Evolutionary conservation across 1,284 basidiomycete genomes (phyloP), one percentile per base, ranked within the genome.

Genomic region (Heliocybe sulcata): DNA sequence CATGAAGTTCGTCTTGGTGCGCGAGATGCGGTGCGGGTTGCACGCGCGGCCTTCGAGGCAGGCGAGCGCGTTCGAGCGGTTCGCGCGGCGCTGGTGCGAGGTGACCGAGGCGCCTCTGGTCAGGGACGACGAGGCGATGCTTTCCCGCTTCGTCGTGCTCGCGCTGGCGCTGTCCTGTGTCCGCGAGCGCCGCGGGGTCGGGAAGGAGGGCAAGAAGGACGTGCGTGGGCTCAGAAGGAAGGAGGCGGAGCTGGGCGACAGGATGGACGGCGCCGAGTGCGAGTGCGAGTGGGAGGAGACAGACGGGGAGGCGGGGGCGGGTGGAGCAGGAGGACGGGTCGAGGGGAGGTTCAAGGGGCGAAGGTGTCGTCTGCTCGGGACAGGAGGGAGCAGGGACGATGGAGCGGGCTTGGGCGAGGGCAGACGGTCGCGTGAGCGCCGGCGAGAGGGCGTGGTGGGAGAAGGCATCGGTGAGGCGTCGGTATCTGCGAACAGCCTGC

Each of bases 341-440:
- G 47, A 16, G 12, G n/a, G n/a, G n/a, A 42, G 9, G 20, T 12
- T n/a, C 6, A 49, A 22, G 14, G 27, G 14, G 3, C 6, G 8
- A 22, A 49, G 22, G 11, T 25, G 47, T 26, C 20, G 10, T 4
- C 14, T 42, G 38, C n/a, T 8, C 4, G 47, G 47, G 27, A 49
- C 47, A n/a, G 47, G 47, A 14, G 47, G 47, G n/a, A 49, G 47
- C 9, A 25, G 27, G 9, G 47, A 25, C 6, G 47, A 49, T 9
- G 47, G 47, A 8, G 47, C 47, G n/a, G 47, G 47, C n/a, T 49
- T 49, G 12, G 47, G 47, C 27, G 47, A 25, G 23, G 47, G 47
- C 14, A 49, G 47, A 22, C 14, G 47, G 47, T 49, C 47, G 22
- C 47, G 22, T n/a, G 47, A 49, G 22, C 47, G 22, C 10, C 47